phyloP scores from a whole-genome alignment of 805 yeast genomes.

The Dipodascopsis tothii region DNA sequence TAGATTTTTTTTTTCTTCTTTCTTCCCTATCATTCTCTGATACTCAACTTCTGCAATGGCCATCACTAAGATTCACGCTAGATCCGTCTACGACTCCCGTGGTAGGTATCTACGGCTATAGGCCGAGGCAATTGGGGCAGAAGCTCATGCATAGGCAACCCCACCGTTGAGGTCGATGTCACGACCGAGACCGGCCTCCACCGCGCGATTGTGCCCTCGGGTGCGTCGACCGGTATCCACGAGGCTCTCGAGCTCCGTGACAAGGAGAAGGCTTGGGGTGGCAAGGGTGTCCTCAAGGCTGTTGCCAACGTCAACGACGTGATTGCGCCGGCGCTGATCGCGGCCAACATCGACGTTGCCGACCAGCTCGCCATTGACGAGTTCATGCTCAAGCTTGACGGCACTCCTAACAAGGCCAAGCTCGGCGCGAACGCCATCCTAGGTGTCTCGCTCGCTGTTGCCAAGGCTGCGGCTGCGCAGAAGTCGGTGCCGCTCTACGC shows the following conservation, averaged over 20 bases:
- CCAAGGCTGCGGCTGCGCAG: constrained; percentile 97
- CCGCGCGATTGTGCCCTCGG: constrained; percentile 98
- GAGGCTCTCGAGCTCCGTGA: constrained; percentile 99
- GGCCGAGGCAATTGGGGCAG: neutral
- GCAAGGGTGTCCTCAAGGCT: constrained; percentile 96
- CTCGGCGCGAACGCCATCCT: constrained; percentile 97
- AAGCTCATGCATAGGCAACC: no score
- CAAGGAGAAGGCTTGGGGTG: constrained; percentile 95
- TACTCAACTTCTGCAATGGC: constrained; percentile 46
- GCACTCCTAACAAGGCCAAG: constrained; percentile 91
- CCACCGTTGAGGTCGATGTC: constrained; percentile 97
- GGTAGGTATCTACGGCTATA: constrained; percentile 40
- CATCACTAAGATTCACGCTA: constrained; percentile 78
- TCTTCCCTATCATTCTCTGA: neutral
- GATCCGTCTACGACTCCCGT: constrained; percentile 98
- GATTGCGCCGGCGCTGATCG: constrained; percentile 89
- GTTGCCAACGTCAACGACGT: constrained; percentile 89
- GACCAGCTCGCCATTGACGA: constrained; percentile 83
- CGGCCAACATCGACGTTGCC: constrained; percentile 72
- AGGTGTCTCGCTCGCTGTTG: constrained; percentile 95
- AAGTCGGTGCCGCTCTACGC: constrained; percentile 81
- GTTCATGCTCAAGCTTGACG: constrained; percentile 80
- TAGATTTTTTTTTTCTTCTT: neutral
- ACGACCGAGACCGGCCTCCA: constrained; percentile 86
- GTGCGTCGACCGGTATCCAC: constrained; percentile 98